Base-by-base conservation (phyloP, 2,329 filamentous ascomycete species). In the Ramularia endophylla region DNA sequence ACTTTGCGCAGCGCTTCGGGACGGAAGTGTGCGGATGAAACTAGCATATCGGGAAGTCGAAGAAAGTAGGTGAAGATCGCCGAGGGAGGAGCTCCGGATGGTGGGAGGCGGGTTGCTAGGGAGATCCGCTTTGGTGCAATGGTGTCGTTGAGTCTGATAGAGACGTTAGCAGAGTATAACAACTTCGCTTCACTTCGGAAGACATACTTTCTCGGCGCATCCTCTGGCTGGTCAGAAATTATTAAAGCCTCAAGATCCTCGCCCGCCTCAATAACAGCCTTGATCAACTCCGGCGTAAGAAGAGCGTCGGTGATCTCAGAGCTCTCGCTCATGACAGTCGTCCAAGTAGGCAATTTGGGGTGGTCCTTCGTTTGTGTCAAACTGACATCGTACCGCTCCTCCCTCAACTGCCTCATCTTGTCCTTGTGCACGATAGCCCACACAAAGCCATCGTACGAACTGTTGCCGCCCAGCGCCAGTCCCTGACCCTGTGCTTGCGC, bases 371-470 rank as follows among this genome's bases (percentile, higher is more conserved):
- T 95, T 51, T 81, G 81, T 30, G 92, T 95, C 54, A 98, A 77
- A 39, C 87, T 94, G 40, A 95, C 72, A 63, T 98, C 92, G 68
- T 95, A 98, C 56, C 92, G 85, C 50, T 95, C 87, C 35, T 95
- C 85, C 47, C 92, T 84, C 56, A 95, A 77, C 57, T 79, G 73
- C 71, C 86, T 87, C 90, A 98, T 97, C 63, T 77, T 70, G 57
- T 88, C 83, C 78, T 98, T 98, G 76, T 97, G 87, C 48, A 97
- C 89, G 53, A 98, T 67, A 36, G 88, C 90, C 78, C 85, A 97
- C 51, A 98, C 90, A 58, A 97, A 98, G 32, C 82, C 82, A 62
- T 97, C 92, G 58, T 83, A 97, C 28, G 68, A 68, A 44, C 78
- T 81, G 63, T 74, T 79, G 58, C 68, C 52, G 47, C 46, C 51